A percentile compares a stretch with the other conserved stretches of the same genome.
Conservation (phyloP, 352 stramenopile species). For the Phytopythium oedochilum region DNA sequence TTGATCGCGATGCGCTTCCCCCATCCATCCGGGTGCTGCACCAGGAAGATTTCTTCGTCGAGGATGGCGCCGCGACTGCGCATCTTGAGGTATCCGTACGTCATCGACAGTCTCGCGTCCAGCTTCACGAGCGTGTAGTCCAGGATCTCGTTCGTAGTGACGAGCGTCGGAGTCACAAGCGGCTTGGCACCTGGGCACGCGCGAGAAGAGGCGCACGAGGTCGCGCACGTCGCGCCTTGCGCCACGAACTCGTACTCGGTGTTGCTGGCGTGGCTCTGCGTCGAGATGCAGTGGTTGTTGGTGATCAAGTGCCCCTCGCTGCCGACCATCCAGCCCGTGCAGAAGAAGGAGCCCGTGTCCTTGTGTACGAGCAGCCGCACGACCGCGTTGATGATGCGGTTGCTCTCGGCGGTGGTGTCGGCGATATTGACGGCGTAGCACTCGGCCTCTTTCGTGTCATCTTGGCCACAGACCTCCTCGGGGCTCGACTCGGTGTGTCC, state of each 20-base stretch:
- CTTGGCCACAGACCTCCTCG: constrained; percentile 53
- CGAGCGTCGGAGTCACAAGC: constrained; percentile 23
- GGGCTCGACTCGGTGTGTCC: constrained; percentile 18
- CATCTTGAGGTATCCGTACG: constrained; percentile 57
- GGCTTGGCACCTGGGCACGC: constrained; percentile 33
- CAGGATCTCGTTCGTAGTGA: constrained; percentile 26
- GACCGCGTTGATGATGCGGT: constrained; percentile 34
- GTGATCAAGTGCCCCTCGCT: constrained; percentile 73
- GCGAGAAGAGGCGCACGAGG: constrained; percentile 24
- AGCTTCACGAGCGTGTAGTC: constrained; percentile 76
- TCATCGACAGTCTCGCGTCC: constrained; percentile 10
- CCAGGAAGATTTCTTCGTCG: constrained; percentile 54
- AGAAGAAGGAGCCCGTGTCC: constrained; percentile 43
- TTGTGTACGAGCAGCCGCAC: constrained; percentile 67
- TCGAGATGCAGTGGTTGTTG: constrained; percentile 78
- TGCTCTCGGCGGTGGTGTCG: no score
- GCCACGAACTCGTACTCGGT: constrained; percentile 71
- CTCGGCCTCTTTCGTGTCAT: constrained; percentile 56
- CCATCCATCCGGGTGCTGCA: constrained; percentile 56
- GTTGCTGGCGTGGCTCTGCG: constrained; percentile 34
- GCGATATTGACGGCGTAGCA: constrained; percentile 32
- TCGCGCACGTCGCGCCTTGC: constrained; percentile 26
- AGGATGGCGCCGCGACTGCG: constrained; percentile 38
- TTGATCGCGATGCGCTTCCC: constrained; percentile 58
- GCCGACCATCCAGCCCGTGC: constrained; percentile 72